These are phyloP conservation scores for Pneumocystis canis DNA, from an alignment of 1,139 yeast genomes.

Conservation along the genomic window DNA sequence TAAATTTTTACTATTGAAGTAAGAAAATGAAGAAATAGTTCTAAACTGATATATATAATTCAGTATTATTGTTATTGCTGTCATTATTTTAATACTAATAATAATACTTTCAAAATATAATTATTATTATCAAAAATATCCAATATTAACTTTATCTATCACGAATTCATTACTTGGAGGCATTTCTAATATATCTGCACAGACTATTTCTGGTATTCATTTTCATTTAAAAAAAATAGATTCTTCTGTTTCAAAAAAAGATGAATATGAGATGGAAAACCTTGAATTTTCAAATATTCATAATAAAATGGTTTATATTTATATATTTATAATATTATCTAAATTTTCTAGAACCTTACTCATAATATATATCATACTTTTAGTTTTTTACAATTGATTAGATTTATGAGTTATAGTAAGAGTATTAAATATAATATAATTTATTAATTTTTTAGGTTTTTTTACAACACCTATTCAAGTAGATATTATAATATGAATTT, in stretches of 20 bases:
- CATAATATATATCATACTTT: neutral
- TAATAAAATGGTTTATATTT: neutral
- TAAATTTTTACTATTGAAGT: neutral
- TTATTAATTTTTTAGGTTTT: neutral
- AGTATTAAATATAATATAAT: neutral
- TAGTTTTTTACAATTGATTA: constrained; percentile 7
- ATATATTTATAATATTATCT: neutral
- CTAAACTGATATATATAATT: neutral
- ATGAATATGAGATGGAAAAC: neutral
- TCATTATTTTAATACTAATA: neutral
- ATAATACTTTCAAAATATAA: constrained; percentile 5
- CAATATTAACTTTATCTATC: constrained; percentile 8
- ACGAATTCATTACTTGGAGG: constrained; percentile 7
- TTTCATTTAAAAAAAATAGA: neutral
- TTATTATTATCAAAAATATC: constrained; percentile 5
- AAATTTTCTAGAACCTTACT: neutral
- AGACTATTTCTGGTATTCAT: constrained; percentile 5
- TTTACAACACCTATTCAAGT: constrained; percentile 6
- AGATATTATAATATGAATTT: neutral
- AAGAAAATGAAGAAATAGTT: neutral
- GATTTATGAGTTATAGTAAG: constrained; percentile 8
- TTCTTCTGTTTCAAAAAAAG: neutral
- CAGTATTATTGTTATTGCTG: neutral
- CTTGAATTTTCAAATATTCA: constrained; percentile 2
- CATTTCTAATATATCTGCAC: constrained; percentile 10